Evolutionary conservation across 164 flowering plant genomes (phyloP), one percentile per base, ranked within the genome.

Genomic region (Vitis riparia): DNA sequence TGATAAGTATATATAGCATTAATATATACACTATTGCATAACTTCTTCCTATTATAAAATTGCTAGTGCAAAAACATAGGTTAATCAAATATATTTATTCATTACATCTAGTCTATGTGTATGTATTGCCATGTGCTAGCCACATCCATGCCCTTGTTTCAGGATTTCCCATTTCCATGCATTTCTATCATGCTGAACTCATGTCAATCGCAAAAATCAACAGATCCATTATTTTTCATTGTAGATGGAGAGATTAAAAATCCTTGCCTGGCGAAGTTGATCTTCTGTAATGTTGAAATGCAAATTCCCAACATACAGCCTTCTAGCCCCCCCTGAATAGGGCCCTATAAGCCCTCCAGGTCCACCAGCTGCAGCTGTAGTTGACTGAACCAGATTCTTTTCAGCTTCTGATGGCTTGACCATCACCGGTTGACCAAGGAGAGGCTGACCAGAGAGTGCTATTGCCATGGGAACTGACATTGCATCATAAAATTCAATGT

Each of bases 381-480:
- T 91, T 55, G 99, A 87, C 74, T 91, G 97, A 51, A 90, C 97
- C 69, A 91, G 85, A 74, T 94, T 94, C 78, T 94, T 94, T 77
- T 94, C 99, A 73, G 99, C 97, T 81, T 94, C 99, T 59, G 97
- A 94, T 65, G 97, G 99, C 73, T 94, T 94, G 64, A 94, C 97
- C 97, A 91, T 94, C 75, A 94, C 94, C 3, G 97, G 97, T 73
- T 79, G 86, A 61, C 99, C 92, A 72, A 82, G 89, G 67, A 94
- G 91, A 19, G 71, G 85, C 72, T 92, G 99, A 65, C 99, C 99
- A 73, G 97, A 92, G 19, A 94, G 86, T 60, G 97, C 99, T 80
- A 94, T 92, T 14, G 97, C 99, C 97, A 92, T 92, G 47, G 99
- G 99, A 50, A 92, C 99, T 27, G 99, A 91, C 97, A 94, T 88